Evolutionary conservation across 306 rosid genomes (phyloP).

Genomic region (Prosopis cineraria): DNA sequence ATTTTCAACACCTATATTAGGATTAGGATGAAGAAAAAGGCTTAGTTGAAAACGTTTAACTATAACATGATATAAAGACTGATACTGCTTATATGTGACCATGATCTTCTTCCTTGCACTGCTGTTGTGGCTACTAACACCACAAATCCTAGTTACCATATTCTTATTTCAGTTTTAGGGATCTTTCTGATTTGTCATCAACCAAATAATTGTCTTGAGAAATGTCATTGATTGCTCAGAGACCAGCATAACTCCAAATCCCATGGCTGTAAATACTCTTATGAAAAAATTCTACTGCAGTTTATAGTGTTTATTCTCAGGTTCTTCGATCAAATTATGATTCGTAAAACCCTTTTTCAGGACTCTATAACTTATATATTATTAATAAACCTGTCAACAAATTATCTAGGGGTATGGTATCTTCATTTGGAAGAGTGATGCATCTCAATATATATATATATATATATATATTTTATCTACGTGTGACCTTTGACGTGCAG

Average conservation of each 20-base stretch:
- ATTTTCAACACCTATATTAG: conserved; percentile 45
- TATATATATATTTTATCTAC: background rate
- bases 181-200: conserved; percentile 1
- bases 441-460: too few relatives aligned
- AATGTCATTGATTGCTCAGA: background rate
- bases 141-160: background rate
- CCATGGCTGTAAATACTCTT: background rate
- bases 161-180: background rate
- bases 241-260: background rate
- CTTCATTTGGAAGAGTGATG: background rate
- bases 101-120: conserved; percentile 8
- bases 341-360: background rate
- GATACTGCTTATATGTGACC: background rate
- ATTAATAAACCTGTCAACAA: too few relatives aligned
- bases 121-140: background rate
- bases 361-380: background rate
- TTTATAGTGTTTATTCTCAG: background rate
- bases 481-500: background rate
- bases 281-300: too few relatives aligned
- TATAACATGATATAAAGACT: conserved; percentile 4
- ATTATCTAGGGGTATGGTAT: background rate
- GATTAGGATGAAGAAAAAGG: background rate
- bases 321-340: background rate
- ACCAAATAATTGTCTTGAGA: background rate
- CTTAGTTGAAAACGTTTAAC: conserved; percentile 16